Evolutionary conservation across 306 rosid species (phyloP).

Genomic region (Begonia peltatifolia): DNA sequence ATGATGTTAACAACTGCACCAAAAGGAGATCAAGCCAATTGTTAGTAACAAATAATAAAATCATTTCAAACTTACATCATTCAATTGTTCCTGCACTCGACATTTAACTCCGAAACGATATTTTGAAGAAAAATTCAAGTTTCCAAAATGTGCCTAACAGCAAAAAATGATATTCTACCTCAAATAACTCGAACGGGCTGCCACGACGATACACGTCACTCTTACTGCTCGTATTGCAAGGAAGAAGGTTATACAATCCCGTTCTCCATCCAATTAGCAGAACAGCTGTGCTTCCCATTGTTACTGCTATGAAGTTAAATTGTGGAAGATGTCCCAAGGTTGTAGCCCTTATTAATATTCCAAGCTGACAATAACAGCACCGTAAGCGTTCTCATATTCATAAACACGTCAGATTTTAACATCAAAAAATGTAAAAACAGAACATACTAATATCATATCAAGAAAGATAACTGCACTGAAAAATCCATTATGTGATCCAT

Average conservation of each 20-base stretch:
- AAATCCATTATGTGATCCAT: too few species aligned
- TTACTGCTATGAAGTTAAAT: conserved; percentile 42
- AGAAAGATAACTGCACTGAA: too few species aligned
- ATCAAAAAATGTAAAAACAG: too few species aligned
- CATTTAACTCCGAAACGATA: too few species aligned
- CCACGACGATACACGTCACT: conserved; percentile 75
- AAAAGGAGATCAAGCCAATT: not conserved
- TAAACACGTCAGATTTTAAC: too few species aligned
- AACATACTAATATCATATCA: too few species aligned
- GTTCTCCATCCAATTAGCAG: conserved; percentile 67
- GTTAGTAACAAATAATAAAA: not conserved
- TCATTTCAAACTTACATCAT: not conserved
- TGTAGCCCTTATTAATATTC: conserved; percentile 51
- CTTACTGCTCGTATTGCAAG: conserved; percentile 38
- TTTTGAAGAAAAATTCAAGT: too few species aligned
- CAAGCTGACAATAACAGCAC: conserved; percentile 35
- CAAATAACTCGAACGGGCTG: conserved; percentile 79
- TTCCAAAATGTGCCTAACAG: too few species aligned
- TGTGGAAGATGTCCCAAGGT: conserved; percentile 47
- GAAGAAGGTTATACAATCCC: conserved; percentile 41
- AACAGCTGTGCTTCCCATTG: conserved; percentile 85
- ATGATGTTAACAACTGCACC: conserved; percentile 79
- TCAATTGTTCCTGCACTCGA: not conserved
- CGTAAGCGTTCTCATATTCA: too few species aligned
- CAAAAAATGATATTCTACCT: conserved; percentile 30